Evolutionary conservation across 306 rosid genomes (phyloP).

Genomic region (Hippophae tibetana): DNA sequence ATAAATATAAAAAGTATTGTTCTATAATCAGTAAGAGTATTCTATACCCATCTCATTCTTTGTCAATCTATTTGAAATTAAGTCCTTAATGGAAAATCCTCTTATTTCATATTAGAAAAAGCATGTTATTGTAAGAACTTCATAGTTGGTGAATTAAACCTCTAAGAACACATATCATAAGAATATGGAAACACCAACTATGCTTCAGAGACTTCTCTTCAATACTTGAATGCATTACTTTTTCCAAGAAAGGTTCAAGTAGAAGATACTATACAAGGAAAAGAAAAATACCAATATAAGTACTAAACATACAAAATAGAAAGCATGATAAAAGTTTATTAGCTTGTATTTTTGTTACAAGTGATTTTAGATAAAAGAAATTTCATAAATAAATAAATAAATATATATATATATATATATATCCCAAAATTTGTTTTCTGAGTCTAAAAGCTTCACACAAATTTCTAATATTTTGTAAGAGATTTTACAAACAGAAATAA

Average conservation of each 20-base stretch:
- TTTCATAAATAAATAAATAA: no score
- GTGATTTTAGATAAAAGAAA: no score
- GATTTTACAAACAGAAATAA: neutral
- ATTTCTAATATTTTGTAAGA: neutral
- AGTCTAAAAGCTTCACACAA: no score
- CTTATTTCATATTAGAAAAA: conserved; percentile 51
- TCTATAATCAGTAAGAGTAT: neutral
- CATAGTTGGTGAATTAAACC: conserved; percentile 2
- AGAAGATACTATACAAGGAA: conserved; percentile 40
- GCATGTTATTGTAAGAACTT: conserved; percentile 45
- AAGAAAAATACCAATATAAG: no score
- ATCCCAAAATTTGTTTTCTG: no score
- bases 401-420: no score
- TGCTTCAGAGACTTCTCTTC: conserved; percentile 28
- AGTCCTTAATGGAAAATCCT: conserved; percentile 48
- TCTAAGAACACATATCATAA: no score
- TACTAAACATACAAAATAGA: no score
- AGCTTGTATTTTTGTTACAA: no score
- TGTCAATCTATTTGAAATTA: conserved; percentile 81
- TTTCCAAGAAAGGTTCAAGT: conserved; percentile 55
- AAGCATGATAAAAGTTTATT: no score
- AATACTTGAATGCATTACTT: conserved; percentile 35
- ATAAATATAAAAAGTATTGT: neutral
- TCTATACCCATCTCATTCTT: conserved; percentile 78
- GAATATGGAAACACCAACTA: conserved; percentile 39